Evolutionary conservation across 139 green algal species (phyloP).

Genomic region (Chlorella sp.): DNA sequence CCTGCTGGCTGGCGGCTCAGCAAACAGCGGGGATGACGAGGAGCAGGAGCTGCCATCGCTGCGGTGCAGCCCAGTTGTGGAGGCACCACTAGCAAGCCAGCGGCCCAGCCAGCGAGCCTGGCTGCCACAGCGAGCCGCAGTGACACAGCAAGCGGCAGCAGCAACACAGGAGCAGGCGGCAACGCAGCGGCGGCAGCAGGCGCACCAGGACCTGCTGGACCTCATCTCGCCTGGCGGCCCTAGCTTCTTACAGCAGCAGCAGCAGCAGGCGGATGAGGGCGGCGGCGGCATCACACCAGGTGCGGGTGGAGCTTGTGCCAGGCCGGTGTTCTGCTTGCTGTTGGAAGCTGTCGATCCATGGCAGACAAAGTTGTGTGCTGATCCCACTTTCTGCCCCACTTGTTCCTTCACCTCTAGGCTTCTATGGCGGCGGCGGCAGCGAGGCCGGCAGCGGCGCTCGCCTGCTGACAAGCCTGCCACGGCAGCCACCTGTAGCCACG

Average conservation of each 20-base stretch:
- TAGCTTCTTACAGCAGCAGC: background rate
- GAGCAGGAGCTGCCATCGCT: background rate
- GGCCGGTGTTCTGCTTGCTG: no score
- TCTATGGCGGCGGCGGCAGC: conserved; percentile 8
- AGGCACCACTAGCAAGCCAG: no score
- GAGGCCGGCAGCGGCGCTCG: conserved; percentile 9
- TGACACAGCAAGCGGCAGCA: no score
- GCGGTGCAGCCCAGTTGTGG: background rate
- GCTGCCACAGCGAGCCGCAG: conserved; percentile 8
- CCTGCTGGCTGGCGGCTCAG: background rate
- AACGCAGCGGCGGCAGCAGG: background rate
- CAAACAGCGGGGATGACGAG: background rate
- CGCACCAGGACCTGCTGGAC: background rate
- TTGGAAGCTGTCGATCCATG: no score
- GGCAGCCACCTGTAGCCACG: background rate
- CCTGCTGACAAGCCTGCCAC: conserved; percentile 5
- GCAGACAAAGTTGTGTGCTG: no score
- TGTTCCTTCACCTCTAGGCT: background rate
- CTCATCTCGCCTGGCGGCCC: background rate
- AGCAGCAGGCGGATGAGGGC: background rate
- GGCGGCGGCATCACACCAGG: background rate
- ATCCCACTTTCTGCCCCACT: background rate
- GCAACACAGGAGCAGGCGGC: background rate
- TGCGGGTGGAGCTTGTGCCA: background rate
- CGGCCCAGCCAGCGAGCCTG: conserved; percentile 1